Evolutionary conservation across 164 flowering plant species (phyloP).

Genomic region (Houttuynia cordata): DNA sequence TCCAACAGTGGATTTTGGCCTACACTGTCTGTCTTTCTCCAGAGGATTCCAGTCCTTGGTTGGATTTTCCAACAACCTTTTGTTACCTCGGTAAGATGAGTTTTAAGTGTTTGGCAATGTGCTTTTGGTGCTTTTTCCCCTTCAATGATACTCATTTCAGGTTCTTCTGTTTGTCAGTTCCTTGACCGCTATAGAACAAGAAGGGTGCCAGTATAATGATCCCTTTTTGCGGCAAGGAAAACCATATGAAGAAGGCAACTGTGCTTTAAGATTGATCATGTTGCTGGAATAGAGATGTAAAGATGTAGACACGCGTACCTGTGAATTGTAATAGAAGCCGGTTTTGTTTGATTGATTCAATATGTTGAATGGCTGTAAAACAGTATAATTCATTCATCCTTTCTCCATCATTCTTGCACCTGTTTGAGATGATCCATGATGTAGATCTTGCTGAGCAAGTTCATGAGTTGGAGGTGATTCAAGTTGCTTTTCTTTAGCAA

Average conservation of each 20-base stretch:
- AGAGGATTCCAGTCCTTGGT: constrained; percentile 86
- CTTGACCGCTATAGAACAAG: constrained; percentile 19
- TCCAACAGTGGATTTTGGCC: constrained; percentile 94
- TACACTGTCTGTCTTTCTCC: constrained; percentile 76
- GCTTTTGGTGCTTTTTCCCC: neutral
- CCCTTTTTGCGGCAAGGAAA: too few species aligned
- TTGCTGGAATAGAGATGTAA: neutral
- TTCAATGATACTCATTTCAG: neutral
- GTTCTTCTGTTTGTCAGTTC: constrained; percentile 14
- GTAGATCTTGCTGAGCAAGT: neutral
- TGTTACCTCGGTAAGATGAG: constrained; percentile 61
- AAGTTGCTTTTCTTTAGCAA: neutral
- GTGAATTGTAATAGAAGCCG: too few species aligned
- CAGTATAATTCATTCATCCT: too few species aligned
- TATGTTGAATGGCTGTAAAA: too few species aligned
- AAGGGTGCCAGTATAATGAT: constrained; percentile 23
- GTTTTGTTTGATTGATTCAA: neutral
- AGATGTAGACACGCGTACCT: neutral
- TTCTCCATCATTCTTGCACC: constrained; percentile 4
- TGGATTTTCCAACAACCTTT: constrained; percentile 95
- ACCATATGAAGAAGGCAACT: neutral
- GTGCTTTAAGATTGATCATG: neutral
- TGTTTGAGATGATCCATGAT: neutral
- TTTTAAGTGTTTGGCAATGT: neutral
- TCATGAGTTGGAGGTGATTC: neutral